phyloP scores from a whole-genome alignment of 73 alveolate genomes.

The Symbiodinium pilosum region DNA sequence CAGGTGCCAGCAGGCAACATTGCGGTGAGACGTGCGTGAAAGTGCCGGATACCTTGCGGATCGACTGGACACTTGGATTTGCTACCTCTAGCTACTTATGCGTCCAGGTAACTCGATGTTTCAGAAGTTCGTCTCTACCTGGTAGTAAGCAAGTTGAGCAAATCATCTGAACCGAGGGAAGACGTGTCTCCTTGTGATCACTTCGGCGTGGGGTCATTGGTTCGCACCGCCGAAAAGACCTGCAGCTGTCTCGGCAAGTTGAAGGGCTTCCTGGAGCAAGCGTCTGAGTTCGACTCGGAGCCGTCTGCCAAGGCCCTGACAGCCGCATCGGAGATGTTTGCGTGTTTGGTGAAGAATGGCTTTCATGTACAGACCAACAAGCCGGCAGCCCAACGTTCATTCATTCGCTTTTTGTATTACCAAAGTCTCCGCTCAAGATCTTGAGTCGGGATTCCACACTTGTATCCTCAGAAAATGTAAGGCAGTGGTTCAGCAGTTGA shows the following conservation, averaged over 20 bases:
- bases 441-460: not conserved
- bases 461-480: not conserved
- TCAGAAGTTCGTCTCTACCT: not conserved
- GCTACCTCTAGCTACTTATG: not conserved
- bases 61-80: constrained; percentile 29
- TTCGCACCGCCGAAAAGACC: not conserved
- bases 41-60: constrained; percentile 10
- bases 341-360: constrained; percentile 43
- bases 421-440: not conserved
- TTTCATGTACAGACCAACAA: constrained; percentile 35
- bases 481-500: not conserved
- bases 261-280: constrained; percentile 3
- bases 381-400: not conserved
- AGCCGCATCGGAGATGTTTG: constrained; percentile 1
- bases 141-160: not conserved
- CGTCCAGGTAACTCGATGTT: not conserved
- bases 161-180: not conserved
- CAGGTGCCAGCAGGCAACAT: constrained; percentile 41
- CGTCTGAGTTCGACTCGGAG: constrained; percentile 23
- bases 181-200: constrained; percentile 24
- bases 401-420: not conserved
- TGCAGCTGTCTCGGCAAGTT: constrained; percentile 24
- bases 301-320: constrained; percentile 32
- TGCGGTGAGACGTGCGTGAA: constrained; percentile 20
- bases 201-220: constrained; percentile 15